These are phyloP conservation scores for Auriculariales sp. DNA, from an alignment of 768 basidiomycete species.

Conservation along the genomic window DNA sequence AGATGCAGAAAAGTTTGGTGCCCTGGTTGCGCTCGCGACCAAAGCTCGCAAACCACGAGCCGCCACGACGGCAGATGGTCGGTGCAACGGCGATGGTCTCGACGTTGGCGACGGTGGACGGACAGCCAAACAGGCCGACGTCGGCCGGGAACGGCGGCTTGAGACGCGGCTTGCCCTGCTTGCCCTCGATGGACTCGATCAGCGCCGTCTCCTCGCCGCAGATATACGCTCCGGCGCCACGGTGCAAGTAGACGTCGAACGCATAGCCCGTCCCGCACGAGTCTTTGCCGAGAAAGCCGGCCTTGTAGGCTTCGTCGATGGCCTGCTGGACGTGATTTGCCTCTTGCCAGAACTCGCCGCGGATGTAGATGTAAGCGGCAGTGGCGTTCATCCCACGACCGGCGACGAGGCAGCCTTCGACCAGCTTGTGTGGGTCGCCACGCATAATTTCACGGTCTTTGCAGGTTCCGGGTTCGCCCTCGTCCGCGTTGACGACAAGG, in stretches of 20 bases:
- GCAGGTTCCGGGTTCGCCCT: conserved; percentile 97
- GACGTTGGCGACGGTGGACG: conserved; percentile 94
- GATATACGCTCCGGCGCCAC: conserved; percentile 96
- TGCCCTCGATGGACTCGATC: conserved; percentile 94
- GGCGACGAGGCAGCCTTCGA: conserved; percentile 95
- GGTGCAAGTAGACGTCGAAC: conserved; percentile 98
- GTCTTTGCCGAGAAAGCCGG: conserved; percentile 77
- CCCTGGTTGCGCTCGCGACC: conserved; percentile 87
- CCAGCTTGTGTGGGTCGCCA: conserved; percentile 94
- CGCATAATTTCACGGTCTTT: conserved; percentile 97
- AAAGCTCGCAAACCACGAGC: conserved; percentile 83
- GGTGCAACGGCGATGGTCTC: conserved; percentile 98
- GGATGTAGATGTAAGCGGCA: conserved; percentile 98
- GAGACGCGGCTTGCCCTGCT: conserved; percentile 93
- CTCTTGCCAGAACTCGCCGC: conserved; percentile 95
- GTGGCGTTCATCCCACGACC: conserved; percentile 95
- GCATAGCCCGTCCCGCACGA: conserved; percentile 83
- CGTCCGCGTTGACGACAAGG: conserved; percentile 95
- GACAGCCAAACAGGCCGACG: conserved; percentile 93
- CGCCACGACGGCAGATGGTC: conserved; percentile 84
- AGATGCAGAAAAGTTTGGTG: conserved; percentile 94
- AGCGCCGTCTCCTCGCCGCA: conserved; percentile 98
- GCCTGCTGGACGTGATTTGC: conserved; percentile 89
- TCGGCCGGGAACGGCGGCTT: conserved; percentile 99
- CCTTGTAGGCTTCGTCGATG: conserved; percentile 86